These are phyloP conservation scores for Actinidia chinensis DNA, from an alignment of 179 eudicot genomes.

Conservation along the genomic window DNA sequence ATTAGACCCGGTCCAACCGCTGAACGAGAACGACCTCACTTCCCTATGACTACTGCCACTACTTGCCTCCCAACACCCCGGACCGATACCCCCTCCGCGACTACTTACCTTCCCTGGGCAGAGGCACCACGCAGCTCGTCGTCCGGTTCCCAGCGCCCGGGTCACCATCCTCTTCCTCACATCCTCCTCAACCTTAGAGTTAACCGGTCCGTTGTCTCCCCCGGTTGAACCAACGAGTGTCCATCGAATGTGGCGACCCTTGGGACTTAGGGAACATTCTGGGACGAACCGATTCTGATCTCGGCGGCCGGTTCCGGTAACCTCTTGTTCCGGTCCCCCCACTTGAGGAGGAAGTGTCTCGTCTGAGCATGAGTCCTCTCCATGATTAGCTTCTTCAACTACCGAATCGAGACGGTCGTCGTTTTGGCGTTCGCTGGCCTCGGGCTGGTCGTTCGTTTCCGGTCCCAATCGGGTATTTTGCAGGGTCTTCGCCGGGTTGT, in stretches of 20 bases:
- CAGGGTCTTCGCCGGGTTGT: constrained; percentile 21
- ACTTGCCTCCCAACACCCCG: constrained; percentile 30
- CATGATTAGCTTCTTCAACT: too few species aligned
- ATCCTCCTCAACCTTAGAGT: constrained; percentile 59
- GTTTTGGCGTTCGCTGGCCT: constrained; percentile 1
- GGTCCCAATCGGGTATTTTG: not conserved
- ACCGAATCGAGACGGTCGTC: constrained; percentile 20
- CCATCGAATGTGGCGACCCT: constrained; percentile 69
- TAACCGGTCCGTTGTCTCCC: constrained; percentile 64
- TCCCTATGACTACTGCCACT: constrained; percentile 40
- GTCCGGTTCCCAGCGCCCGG: constrained; percentile 56
- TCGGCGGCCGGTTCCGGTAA: constrained; percentile 31
- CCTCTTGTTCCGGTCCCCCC: constrained; percentile 26
- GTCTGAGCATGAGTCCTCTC: too few species aligned
- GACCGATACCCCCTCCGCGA: constrained; percentile 50
- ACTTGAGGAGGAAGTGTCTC: constrained; percentile 7
- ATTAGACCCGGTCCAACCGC: constrained; percentile 28
- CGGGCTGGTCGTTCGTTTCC: not conserved
- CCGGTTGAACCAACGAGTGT: constrained; percentile 66
- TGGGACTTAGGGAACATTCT: constrained; percentile 41
- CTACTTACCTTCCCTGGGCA: constrained; percentile 49
- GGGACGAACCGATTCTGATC: constrained; percentile 42
- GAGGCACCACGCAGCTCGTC: constrained; percentile 38
- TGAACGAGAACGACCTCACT: constrained; percentile 18
- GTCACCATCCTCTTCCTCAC: constrained; percentile 55